Evolutionary conservation across 495 filamentous ascomycete species (phyloP).

Genomic region (Annulohypoxylon moriforme): DNA sequence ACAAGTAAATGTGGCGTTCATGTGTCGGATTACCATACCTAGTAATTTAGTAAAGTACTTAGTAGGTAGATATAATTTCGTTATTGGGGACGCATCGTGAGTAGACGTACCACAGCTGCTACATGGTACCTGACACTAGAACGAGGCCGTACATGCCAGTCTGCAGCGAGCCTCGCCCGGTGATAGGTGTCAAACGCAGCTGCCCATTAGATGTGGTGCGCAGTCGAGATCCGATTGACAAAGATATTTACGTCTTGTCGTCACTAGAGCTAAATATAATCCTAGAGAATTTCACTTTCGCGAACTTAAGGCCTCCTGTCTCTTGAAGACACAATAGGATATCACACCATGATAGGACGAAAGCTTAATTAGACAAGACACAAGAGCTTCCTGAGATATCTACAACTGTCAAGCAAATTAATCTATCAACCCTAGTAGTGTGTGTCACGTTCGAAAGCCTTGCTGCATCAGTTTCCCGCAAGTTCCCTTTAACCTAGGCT

Average conservation of each 20-base stretch:
- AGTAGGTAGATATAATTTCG: slow-evolving; percentile 11
- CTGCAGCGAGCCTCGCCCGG: slow-evolving; percentile 35
- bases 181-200: slow-evolving; percentile 43
- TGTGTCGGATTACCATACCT: slow-evolving; percentile 16
- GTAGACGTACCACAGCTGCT: background rate
- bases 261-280: background rate
- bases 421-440: background rate
- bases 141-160: slow-evolving; percentile 36
- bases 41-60: too few relatives aligned
- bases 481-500: too few relatives aligned
- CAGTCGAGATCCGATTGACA: slow-evolving; percentile 34
- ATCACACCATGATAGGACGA: background rate
- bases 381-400: background rate
- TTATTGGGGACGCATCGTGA: slow-evolving; percentile 13
- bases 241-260: background rate
- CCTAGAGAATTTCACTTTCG: background rate
- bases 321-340: background rate
- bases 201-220: slow-evolving; percentile 45
- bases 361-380: background rate
- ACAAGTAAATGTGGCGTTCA: slow-evolving; percentile 7
- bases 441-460: slow-evolving; percentile 23
- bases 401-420: background rate
- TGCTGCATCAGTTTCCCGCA: slow-evolving; percentile 24
- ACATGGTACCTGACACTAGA: slow-evolving; percentile 23
- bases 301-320: background rate